phyloP scores from a whole-genome alignment of 139 green algal species.

The Yamagishiella unicocca region DNA sequence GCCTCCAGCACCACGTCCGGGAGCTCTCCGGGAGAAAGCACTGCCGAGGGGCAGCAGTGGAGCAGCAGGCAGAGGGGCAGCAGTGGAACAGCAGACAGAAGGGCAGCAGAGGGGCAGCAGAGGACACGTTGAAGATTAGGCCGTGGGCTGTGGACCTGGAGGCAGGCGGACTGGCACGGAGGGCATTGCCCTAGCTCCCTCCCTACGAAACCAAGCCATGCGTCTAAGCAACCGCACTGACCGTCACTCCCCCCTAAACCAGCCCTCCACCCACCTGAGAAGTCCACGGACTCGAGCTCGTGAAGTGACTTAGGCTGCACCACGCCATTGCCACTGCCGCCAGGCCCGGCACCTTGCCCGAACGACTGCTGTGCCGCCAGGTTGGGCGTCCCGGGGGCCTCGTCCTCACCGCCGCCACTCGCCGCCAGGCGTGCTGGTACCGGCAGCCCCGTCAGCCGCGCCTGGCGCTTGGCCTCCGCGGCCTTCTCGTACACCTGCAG shows the following conservation, averaged over 20 bases:
- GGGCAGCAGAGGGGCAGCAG: too few relatives aligned
- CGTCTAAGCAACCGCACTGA: too few relatives aligned
- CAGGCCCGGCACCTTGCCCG: background rate
- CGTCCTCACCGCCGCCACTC: background rate
- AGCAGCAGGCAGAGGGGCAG: background rate
- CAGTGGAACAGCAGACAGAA: too few relatives aligned
- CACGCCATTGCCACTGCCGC: background rate
- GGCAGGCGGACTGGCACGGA: too few relatives aligned
- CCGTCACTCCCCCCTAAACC: too few relatives aligned
- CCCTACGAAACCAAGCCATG: too few relatives aligned
- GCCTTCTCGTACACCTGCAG: slow-evolving; percentile 48
- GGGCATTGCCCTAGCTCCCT: too few relatives aligned
- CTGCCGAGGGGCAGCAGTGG: slow-evolving; percentile 1
- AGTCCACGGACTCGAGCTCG: slow-evolving; percentile 29
- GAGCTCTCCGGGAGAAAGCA: slow-evolving; percentile 49
- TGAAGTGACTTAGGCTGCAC: slow-evolving; percentile 8
- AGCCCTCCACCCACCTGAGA: background rate
- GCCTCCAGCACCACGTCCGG: slow-evolving; percentile 63
- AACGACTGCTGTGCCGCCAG: slow-evolving; percentile 3
- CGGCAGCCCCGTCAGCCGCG: slow-evolving; percentile 55
- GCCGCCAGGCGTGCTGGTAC: background rate
- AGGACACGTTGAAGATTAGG: too few relatives aligned
- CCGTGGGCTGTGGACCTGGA: too few relatives aligned
- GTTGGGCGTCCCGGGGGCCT: background rate
- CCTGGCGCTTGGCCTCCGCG: slow-evolving; percentile 49